Evolutionary conservation across 2,329 filamentous ascomycete species (phyloP), one percentile per base, ranked within the genome.

Genomic region (Dothideomycetidae sp.): DNA sequence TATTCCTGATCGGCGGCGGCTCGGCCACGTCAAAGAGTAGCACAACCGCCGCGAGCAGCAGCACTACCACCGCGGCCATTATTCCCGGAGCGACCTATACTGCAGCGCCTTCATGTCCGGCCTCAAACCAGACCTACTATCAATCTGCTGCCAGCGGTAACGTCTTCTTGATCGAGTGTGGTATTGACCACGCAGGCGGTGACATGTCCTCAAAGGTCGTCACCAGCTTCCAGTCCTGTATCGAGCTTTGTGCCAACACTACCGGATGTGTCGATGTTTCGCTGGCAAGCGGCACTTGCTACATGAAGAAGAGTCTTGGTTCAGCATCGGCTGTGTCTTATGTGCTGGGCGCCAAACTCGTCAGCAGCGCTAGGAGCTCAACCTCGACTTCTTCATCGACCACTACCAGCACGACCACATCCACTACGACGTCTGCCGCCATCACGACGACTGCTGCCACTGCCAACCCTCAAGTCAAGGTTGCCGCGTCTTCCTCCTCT

Each of bases 161-260:
- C 30, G 18, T 36, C 15, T 53, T 48, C 37, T 15, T 46, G 16
- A 46, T 54, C 33, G 48, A 52, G 31, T 54, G 52, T 40, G 45
- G 40, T 21, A 46, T 47, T 17, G 52, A 54, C 28, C 49, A 53
- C 36, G 29, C 37, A 5, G 50, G 45, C n/a, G 52, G 51, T 26
- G 48, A 54, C 35, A 17, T 47, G 18, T 26, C 30, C 10, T 42
- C 41, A 4, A 28, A 43, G 21, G 36, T 26, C 17, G 43, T 42
- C 11, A 35, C 34, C 33, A 42, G 33, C 33, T 45, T 52, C 39
- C 36, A 46, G 30, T 33, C 38, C 14, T 51, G 50, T 34, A 48
- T 51, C 23, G 46, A 48, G 29, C 42, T 45, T 4, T 42, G 42
- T 32, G 38, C 37, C 34, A 34, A 28, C 29, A 36, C 23, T 11